Percentiles rank a stretch among this genome's conserved stretches.
phyloP scores from a whole-genome alignment of 352 stramenopile species.

The Plasmopara halstedii region DNA sequence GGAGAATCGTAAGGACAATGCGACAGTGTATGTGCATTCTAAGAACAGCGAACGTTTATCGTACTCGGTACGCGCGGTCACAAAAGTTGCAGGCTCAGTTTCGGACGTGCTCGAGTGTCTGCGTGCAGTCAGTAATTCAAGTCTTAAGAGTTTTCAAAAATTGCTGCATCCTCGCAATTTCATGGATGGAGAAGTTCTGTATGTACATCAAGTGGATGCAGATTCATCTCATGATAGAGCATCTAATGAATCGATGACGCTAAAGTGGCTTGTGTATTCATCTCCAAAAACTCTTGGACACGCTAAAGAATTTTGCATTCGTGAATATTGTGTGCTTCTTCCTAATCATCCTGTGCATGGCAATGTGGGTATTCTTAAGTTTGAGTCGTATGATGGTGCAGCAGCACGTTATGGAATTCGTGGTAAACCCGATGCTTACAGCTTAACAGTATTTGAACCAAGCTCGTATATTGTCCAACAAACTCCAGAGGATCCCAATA shows the following conservation, averaged over 20 bases:
- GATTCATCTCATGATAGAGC: slow-evolving; percentile 6
- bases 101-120: slow-evolving; percentile 73
- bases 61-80: slow-evolving; percentile 65
- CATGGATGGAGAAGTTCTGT: slow-evolving; percentile 72
- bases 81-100: slow-evolving; percentile 59
- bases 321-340: slow-evolving; percentile 70
- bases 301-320: slow-evolving; percentile 76
- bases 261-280: slow-evolving; percentile 81
- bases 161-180: slow-evolving; percentile 67
- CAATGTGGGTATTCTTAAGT: slow-evolving; percentile 57
- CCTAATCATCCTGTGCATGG: slow-evolving; percentile 51
- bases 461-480: slow-evolving; percentile 69
- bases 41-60: slow-evolving; percentile 79
- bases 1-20: slow-evolving; percentile 55
- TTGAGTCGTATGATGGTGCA: slow-evolving; percentile 77
- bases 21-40: slow-evolving; percentile 66
- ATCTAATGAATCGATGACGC: slow-evolving; percentile 51
- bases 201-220: slow-evolving; percentile 35
- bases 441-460: slow-evolving; percentile 68
- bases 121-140: slow-evolving; percentile 47
- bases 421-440: slow-evolving; percentile 66
- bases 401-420: slow-evolving; percentile 68
- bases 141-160: slow-evolving; percentile 63
- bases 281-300: slow-evolving; percentile 69
- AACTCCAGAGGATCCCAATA: slow-evolving; percentile 49